Evolutionary conservation across 108 stramenopile genomes (phyloP), one percentile per base, ranked within the genome.

Genomic region (Aurantiochytrium sp.): DNA sequence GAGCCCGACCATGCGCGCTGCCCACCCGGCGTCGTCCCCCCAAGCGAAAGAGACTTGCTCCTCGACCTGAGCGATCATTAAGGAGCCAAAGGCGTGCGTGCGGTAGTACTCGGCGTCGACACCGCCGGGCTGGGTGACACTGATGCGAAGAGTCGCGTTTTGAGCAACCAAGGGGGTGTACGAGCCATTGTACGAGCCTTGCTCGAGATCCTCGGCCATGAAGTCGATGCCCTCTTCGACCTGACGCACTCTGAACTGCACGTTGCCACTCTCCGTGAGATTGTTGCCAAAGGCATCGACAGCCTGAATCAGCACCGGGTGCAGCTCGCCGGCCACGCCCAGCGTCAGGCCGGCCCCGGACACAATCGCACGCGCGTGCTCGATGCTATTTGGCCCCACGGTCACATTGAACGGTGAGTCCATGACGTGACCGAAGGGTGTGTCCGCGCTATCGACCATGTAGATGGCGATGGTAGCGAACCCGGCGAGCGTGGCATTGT

Each of bases 261-360:
- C 45, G 42, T 81, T 42, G 10, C 45, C 42, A 81, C 12, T 30
- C n/a, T 48, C 19, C 45, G 73, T 48, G 6, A 81, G n/a, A 48
- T 81, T 81, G 30, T 81, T 81, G 50, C 73, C 73, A 48, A 81
- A 81, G n/a, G 21, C n/a, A 48, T 81, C 73, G 1, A 81, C 73
- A 24, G 42, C 73, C 45, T 81, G 73, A 41, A 81, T 48, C 0
- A n/a, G 17, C 19, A 81, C 45, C 39, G 39, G 42, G 42, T 81
- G 73, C 45, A 81, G n/a, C 45, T 37, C 73, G 1, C 73, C 73
- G 2, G 73, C 45, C 8, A 81, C 73, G 45, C 73, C 73, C 21
- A 22, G 30, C 21, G 39, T 48, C 3, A 81, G 45, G 0, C 73
- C 73, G 6, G 21, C 42, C 12, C 73, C 73, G 8, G 10, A n/a